A percentile compares a stretch with the other conserved stretches of the same genome.
These are phyloP conservation scores for Arachnomyces sp. DNA, from an alignment of 2,329 filamentous ascomycete species.

Conservation along the genomic window DNA sequence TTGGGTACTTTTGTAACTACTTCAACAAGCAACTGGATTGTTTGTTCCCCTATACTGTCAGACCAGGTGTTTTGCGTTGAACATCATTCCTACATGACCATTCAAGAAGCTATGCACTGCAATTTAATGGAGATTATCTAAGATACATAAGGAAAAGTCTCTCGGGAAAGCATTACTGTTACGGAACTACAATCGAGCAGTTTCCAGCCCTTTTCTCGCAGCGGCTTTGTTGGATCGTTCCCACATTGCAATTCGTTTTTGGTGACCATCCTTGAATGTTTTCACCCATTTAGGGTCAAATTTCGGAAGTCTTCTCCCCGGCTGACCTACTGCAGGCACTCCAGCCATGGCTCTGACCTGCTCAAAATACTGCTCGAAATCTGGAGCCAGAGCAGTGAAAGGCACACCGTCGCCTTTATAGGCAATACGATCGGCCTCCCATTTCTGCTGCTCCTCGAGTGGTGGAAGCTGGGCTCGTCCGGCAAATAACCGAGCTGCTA, in stretches of 20 bases:
- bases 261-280: conserved; percentile 48
- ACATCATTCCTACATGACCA: no score
- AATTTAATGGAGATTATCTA: no score
- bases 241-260: conserved; percentile 54
- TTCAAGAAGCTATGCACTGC: no score
- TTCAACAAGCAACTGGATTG: no score
- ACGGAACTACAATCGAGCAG: no score
- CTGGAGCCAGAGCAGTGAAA: conserved; percentile 52
- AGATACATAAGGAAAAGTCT: no score
- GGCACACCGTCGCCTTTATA: conserved; percentile 49
- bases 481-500: conserved; percentile 52
- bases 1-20: no score
- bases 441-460: conserved; percentile 42
- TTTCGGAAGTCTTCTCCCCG: conserved; percentile 33
- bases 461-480: conserved; percentile 47
- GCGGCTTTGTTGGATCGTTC: conserved; percentile 37
- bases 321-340: conserved; percentile 30
- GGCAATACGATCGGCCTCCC: conserved; percentile 52
- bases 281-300: conserved; percentile 37
- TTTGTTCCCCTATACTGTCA: no score
- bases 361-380: conserved; percentile 61
- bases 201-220: neutral
- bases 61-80: no score
- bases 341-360: conserved; percentile 37
- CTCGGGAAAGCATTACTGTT: no score